These are phyloP conservation scores for Chlamydomonas reinhardtii DNA, from an alignment of 163 green algal species.

Conservation along the genomic window DNA sequence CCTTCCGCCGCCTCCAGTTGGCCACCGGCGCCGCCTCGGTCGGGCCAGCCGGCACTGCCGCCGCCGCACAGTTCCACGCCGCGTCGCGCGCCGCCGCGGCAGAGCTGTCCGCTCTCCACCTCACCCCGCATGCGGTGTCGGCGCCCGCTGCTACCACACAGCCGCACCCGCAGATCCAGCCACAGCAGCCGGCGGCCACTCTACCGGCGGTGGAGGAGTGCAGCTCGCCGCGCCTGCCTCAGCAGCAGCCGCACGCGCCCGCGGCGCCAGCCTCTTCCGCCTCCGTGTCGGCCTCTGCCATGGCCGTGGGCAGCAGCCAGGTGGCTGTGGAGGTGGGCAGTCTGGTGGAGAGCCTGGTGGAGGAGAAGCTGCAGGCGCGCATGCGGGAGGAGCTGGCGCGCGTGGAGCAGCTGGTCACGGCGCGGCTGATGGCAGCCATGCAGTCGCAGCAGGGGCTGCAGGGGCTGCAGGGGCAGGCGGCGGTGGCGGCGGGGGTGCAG, in stretches of 20 bases:
- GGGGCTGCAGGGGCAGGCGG: neutral
- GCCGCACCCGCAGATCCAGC: no score
- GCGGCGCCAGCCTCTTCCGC: no score
- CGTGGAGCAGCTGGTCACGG: slow-evolving; percentile 18
- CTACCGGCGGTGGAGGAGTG: neutral
- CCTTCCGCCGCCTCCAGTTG: neutral
- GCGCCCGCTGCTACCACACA: no score
- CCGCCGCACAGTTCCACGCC: neutral
- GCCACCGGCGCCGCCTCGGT: neutral
- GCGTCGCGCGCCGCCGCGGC: neutral
- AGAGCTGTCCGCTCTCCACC: neutral
- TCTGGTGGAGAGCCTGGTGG: slow-evolving; percentile 30
- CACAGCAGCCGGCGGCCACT: neutral
- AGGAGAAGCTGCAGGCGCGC: slow-evolving; percentile 33
- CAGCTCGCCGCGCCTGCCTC: neutral
- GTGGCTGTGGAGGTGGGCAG: slow-evolving; percentile 11
- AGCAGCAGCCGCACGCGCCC: no score
- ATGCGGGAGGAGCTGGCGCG: slow-evolving; percentile 16
- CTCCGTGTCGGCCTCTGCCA: neutral
- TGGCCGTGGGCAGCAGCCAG: slow-evolving; percentile 3
- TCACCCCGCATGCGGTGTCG: neutral
- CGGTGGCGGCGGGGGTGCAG: no score
- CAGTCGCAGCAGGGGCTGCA: neutral
- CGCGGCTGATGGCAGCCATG: slow-evolving; percentile 14
- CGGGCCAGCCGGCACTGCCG: neutral